phyloP scores from a whole-genome alignment of 345 rosid genomes.

The Salix purpurea region DNA sequence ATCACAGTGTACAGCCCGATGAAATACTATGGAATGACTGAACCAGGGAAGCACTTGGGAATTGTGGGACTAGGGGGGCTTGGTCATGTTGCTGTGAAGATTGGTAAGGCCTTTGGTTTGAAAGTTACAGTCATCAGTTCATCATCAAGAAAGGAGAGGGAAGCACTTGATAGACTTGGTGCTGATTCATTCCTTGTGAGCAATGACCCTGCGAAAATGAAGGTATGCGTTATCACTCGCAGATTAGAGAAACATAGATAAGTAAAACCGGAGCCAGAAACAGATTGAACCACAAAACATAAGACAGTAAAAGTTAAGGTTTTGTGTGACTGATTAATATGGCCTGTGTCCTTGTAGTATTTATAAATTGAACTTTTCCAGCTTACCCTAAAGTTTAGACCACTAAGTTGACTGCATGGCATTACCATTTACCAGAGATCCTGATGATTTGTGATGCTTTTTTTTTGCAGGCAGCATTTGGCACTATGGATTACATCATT shows the following conservation, averaged over 20 bases:
- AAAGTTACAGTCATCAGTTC: slow-evolving; percentile 79
- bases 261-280: too few species aligned
- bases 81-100: slow-evolving; percentile 85
- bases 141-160: slow-evolving; percentile 51
- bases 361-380: too few species aligned
- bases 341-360: background rate
- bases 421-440: background rate
- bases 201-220: slow-evolving; percentile 50
- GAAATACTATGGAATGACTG: slow-evolving; percentile 82
- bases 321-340: background rate
- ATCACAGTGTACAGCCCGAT: slow-evolving; percentile 86
- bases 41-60: slow-evolving; percentile 82
- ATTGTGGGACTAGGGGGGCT: slow-evolving; percentile 88
- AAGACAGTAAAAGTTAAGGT: background rate
- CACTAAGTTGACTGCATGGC: background rate
- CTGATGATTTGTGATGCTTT: slow-evolving; percentile 2
- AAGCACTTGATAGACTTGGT: slow-evolving; percentile 47
- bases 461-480: slow-evolving; percentile 48
- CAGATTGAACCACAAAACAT: background rate
- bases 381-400: background rate
- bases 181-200: slow-evolving; percentile 64
- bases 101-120: slow-evolving; percentile 82
- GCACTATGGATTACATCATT: slow-evolving; percentile 76
- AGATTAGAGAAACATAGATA: background rate
- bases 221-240: slow-evolving; percentile 37